Percentiles rank a stretch among this genome's conserved stretches.
phyloP scores from a whole-genome alignment of 2,329 filamentous ascomycete species.

The Didymella lethalis region DNA sequence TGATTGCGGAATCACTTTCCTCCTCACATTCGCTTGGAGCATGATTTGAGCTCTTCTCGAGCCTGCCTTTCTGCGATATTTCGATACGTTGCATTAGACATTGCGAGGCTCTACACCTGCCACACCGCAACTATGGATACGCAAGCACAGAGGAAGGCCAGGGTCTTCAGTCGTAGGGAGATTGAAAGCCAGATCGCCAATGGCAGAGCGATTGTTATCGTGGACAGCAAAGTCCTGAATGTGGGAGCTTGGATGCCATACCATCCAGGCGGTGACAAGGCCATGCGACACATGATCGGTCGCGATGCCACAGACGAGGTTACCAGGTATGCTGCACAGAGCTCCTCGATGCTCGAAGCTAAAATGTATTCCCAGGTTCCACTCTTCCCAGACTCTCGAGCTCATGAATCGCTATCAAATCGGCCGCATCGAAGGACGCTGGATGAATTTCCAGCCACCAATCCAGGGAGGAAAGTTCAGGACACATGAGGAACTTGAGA shows the following conservation, averaged over 20 bases:
- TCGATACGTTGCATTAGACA: not conserved
- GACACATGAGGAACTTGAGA: conserved; percentile 53
- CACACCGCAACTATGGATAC: conserved; percentile 37
- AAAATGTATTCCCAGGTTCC: conserved; percentile 65
- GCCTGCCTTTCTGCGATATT: not conserved
- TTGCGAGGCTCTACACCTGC: conserved; percentile 7
- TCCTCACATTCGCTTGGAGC: conserved; percentile 8
- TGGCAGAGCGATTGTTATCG: conserved; percentile 79
- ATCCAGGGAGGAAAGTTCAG: conserved; percentile 88
- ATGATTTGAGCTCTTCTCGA: conserved; percentile 13
- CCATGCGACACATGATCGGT: conserved; percentile 92
- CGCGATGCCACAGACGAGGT: conserved; percentile 95
- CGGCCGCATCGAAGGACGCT: conserved; percentile 79
- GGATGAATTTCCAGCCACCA: conserved; percentile 88
- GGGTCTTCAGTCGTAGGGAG: conserved; percentile 66
- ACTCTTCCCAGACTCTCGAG: conserved; percentile 77
- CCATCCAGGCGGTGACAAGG: conserved; percentile 90
- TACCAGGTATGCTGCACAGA: conserved; percentile 70
- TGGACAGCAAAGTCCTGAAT: conserved; percentile 82
- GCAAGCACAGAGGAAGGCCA: conserved; percentile 53
- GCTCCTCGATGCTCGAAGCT: not conserved
- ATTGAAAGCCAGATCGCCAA: conserved; percentile 85
- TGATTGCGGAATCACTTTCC: not conserved
- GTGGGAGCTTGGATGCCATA: conserved; percentile 87
- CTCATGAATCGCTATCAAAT: conserved; percentile 86